Evolutionary conservation across 2,329 filamentous ascomycete genomes (phyloP).

Genomic region (Curvularia verruculosa): DNA sequence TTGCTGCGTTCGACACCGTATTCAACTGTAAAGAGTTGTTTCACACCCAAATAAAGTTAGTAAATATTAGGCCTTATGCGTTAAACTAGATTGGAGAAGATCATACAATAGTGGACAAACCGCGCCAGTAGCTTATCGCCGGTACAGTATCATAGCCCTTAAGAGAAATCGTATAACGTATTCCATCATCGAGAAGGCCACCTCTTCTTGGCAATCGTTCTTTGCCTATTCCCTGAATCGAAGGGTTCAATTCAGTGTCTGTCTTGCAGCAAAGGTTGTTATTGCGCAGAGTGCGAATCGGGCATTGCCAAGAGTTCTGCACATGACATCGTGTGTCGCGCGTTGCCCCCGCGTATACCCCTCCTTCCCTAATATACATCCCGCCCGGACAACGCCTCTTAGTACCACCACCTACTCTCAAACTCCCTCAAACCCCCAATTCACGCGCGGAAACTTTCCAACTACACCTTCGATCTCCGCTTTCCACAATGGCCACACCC

Average conservation of each 20-base stretch:
- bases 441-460: slow-evolving; percentile 2
- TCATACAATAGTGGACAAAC: no score
- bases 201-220: no score
- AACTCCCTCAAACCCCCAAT: not conserved
- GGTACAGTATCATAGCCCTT: no score
- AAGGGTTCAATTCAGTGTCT: not conserved
- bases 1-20: no score
- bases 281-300: slow-evolving; percentile 6
- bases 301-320: slow-evolving; percentile 27
- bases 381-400: not conserved
- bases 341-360: slow-evolving; percentile 1
- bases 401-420: not conserved
- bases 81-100: no score
- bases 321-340: slow-evolving; percentile 4
- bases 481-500: slow-evolving; percentile 29
- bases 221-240: not conserved
- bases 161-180: no score
- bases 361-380: slow-evolving; percentile 4
- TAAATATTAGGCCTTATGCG: no score
- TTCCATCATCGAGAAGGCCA: no score
- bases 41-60: no score
- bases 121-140: no score
- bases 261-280: not conserved
- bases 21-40: no score
- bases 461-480: not conserved